These are phyloP conservation scores for Sphaerostilbella broomeana DNA, from an alignment of 2,329 filamentous ascomycete species.

Conservation along the genomic window DNA sequence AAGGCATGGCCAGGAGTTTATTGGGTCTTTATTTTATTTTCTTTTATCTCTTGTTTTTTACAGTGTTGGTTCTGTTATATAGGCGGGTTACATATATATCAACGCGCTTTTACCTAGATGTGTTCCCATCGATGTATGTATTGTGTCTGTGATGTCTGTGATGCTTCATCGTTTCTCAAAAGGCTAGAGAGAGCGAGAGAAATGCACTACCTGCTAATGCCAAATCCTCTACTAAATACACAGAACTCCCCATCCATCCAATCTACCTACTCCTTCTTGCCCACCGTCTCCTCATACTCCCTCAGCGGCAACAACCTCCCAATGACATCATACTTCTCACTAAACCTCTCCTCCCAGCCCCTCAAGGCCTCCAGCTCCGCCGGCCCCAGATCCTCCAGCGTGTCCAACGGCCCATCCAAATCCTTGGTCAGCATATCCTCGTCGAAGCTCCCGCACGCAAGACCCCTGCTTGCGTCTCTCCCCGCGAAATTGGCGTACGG, in stretches of 20 bases:
- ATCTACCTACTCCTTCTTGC: slow-evolving; percentile 8
- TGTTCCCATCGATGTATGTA: too few species aligned
- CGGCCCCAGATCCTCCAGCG: slow-evolving; percentile 59
- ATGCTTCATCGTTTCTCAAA: too few species aligned
- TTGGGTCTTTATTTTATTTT: slow-evolving; percentile 6
- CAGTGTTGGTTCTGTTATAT: too few species aligned
- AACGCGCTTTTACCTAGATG: neutral
- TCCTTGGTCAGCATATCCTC: slow-evolving; percentile 92
- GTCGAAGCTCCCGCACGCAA: slow-evolving; percentile 90
- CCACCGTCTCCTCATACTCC: slow-evolving; percentile 26
- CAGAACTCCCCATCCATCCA: too few species aligned
- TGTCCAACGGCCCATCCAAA: slow-evolving; percentile 75
- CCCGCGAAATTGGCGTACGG: slow-evolving; percentile 97
- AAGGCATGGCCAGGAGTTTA: slow-evolving; percentile 11
- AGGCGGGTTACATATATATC: too few species aligned
- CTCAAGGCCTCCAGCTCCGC: slow-evolving; percentile 78
- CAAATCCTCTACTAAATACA: too few species aligned
- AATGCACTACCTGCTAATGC: too few species aligned
- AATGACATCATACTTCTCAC: slow-evolving; percentile 92
- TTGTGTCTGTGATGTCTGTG: too few species aligned
- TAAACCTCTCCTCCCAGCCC: slow-evolving; percentile 91
- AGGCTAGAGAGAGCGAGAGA: too few species aligned
- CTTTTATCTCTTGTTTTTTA: slow-evolving; percentile 1
- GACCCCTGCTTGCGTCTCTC: slow-evolving; percentile 77
- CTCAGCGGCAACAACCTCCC: slow-evolving; percentile 65